Evolutionary conservation across 2,329 filamentous ascomycete genomes (phyloP).

Genomic region (Fusarium pilosicola): DNA sequence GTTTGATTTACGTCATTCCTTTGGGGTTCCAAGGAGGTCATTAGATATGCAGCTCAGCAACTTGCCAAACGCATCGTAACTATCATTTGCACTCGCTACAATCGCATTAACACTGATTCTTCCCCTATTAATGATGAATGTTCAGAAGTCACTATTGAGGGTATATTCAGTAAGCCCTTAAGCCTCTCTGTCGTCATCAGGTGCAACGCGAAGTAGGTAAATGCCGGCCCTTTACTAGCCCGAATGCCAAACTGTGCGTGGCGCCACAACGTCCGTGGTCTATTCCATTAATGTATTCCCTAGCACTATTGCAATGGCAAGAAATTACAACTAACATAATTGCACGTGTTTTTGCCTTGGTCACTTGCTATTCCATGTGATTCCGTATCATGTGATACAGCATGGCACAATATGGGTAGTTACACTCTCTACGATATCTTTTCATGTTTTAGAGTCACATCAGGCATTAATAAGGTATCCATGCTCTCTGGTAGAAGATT

Average conservation of each 20-base stretch:
- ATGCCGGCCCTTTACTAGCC: not conserved
- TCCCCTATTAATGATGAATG: fast-evolving
- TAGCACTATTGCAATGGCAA: fast-evolving
- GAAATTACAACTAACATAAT: fast-evolving
- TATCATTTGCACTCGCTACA: not conserved
- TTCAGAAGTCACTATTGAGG: fast-evolving
- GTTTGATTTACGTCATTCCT: not conserved
- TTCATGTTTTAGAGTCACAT: not conserved
- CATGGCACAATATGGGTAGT: fast-evolving
- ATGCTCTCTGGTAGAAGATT: not conserved
- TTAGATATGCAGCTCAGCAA: not conserved
- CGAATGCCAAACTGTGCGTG: not conserved
- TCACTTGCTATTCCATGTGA: not conserved
- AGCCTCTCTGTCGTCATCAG: not conserved
- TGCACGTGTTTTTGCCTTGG: fast-evolving
- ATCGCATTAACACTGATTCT: fast-evolving
- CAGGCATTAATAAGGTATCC: too few species aligned
- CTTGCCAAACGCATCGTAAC: too few species aligned
- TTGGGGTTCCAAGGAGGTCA: not conserved
- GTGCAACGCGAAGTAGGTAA: not conserved
- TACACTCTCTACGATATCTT: not conserved
- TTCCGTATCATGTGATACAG: not conserved
- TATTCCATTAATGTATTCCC: fast-evolving
- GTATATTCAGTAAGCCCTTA: not conserved
- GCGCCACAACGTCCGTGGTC: not conserved